A percentile compares a stretch with the other conserved stretches of the same genome.
Conservation (phyloP, 2,329 filamentous ascomycete genomes). For the Botrytis fragariae region DNA sequence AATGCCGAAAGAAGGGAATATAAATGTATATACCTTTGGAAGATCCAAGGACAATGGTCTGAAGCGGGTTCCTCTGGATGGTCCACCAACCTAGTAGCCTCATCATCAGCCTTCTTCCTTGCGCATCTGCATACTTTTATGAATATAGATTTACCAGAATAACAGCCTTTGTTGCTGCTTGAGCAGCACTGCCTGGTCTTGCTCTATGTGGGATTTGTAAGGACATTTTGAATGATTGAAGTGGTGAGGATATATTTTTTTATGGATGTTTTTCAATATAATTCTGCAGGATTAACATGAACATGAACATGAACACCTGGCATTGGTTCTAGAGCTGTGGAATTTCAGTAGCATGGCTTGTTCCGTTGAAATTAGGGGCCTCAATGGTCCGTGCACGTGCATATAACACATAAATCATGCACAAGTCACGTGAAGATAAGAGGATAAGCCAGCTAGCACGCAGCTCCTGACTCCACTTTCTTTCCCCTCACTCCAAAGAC, state of each 20-base stretch:
- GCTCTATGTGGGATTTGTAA: conserved; percentile 45
- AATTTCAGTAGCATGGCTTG: background rate
- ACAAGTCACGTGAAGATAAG: conserved; percentile 1
- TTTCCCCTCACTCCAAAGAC: background rate
- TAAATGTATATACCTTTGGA: conserved; percentile 68
- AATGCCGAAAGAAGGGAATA: conserved; percentile 9
- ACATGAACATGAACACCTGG: conserved; percentile 17
- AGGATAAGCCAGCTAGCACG: background rate
- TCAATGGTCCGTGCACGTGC: background rate
- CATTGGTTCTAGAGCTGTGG: conserved; percentile 4
- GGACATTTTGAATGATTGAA: conserved; percentile 41
- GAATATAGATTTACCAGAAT: conserved; percentile 68
- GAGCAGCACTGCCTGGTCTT: conserved; percentile 46
- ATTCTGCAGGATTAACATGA: background rate
- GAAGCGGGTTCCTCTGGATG: conserved; percentile 93
- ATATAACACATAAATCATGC: background rate
- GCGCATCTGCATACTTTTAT: conserved; percentile 1
- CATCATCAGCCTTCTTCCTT: conserved; percentile 21
- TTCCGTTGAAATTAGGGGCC: background rate
- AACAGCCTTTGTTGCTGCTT: conserved; percentile 80
- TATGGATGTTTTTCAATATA: background rate
- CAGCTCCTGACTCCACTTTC: background rate
- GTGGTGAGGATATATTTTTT: background rate
- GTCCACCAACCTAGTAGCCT: conserved; percentile 75
- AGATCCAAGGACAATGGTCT: conserved; percentile 92